Evolutionary conservation across 768 basidiomycete genomes (phyloP), one percentile per base, ranked within the genome.

Genomic region (Boletales sp.): DNA sequence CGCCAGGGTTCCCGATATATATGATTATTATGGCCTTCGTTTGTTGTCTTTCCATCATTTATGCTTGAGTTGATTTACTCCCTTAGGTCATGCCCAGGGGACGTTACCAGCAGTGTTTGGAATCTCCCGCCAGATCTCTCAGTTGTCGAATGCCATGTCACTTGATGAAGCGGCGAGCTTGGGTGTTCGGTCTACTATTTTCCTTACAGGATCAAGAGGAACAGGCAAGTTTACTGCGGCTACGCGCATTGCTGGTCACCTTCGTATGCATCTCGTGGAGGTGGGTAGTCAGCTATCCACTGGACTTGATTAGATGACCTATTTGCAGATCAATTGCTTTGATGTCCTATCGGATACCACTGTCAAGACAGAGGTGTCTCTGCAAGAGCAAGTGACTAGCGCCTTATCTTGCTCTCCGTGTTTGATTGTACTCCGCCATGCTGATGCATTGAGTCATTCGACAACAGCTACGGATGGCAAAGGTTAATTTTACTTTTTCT

Each of bases 381-480:
- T 98, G 0, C 77, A 77, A 32, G 83, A 84, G 5, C 79, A 82
- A 13, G 81, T 96, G 55, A 90, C 91, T 46, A 81, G 84, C 66
- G 93, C 91, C 2, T 71, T 76, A 14, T 69, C 76, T 4, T 92
- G 88, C 62, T 82, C 90, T 0, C 96, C 96, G 0, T 96, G 91
- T 61, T 72, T 98, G 36, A 69, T 98, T 17, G 69, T 96, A 2
- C 68, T 99, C 34, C 77, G 86, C 18, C 84, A 93, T 56, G 66
- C 89, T 12, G 90, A 96, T 54, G 95, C 90, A 7, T 69, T 98
- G 15, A 76, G 78, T 6, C 78, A 86, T 59, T 83, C 80, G 7
- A 82, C 79, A 59, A 69, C 73, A 2, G 60, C 76, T 15, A 84
- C 87, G 57, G 73, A 78, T 21, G 82, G 80, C 3, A 84, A 83